These are phyloP conservation scores for Colletotrichum simmondsii DNA, from an alignment of 2,329 filamentous ascomycete genomes.

Conservation along the genomic window DNA sequence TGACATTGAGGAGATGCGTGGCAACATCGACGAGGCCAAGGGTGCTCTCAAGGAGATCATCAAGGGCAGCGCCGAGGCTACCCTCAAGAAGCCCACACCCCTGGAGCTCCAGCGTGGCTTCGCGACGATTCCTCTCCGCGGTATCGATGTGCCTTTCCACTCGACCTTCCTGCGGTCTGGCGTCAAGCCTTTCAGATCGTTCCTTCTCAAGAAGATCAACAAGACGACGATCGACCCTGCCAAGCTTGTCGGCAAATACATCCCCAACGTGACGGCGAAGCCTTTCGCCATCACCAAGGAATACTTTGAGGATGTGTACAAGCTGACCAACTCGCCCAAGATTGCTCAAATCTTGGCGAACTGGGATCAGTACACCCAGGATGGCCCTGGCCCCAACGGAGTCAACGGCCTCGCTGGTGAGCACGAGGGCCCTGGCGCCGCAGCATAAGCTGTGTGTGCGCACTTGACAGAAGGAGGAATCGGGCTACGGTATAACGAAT, in stretches of 20 bases:
- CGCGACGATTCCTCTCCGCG: slow-evolving; percentile 94
- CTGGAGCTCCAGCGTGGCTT: slow-evolving; percentile 94
- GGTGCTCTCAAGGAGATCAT: slow-evolving; percentile 92
- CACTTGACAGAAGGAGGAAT: slow-evolving; percentile 38
- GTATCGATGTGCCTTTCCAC: slow-evolving; percentile 99
- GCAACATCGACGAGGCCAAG: slow-evolving; percentile 92
- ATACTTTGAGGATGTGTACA: slow-evolving; percentile 99
- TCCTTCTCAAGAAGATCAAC: slow-evolving; percentile 99
- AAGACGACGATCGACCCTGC: slow-evolving; percentile 98
- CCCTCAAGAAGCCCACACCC: slow-evolving; percentile 87
- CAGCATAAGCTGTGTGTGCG: slow-evolving; percentile 46
- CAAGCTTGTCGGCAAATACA: slow-evolving; percentile 98
- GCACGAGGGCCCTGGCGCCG: slow-evolving; percentile 54
- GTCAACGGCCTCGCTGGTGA: slow-evolving; percentile 46
- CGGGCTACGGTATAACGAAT: slow-evolving; percentile 20
- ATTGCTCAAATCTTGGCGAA: slow-evolving; percentile 87
- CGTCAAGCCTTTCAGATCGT: slow-evolving; percentile 98
- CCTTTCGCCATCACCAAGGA: slow-evolving; percentile 97
- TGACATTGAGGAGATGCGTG: slow-evolving; percentile 93
- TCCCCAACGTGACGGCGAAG: slow-evolving; percentile 96
- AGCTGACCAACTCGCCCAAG: slow-evolving; percentile 84
- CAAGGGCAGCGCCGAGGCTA: slow-evolving; percentile 85
- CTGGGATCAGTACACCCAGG: slow-evolving; percentile 78
- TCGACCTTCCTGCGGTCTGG: slow-evolving; percentile 97
- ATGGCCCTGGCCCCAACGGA: slow-evolving; percentile 53